Evolutionary conservation across 768 basidiomycete genomes (phyloP), one percentile per base, ranked within the genome.

Genomic region (Gloeopeniophorella convolvens): DNA sequence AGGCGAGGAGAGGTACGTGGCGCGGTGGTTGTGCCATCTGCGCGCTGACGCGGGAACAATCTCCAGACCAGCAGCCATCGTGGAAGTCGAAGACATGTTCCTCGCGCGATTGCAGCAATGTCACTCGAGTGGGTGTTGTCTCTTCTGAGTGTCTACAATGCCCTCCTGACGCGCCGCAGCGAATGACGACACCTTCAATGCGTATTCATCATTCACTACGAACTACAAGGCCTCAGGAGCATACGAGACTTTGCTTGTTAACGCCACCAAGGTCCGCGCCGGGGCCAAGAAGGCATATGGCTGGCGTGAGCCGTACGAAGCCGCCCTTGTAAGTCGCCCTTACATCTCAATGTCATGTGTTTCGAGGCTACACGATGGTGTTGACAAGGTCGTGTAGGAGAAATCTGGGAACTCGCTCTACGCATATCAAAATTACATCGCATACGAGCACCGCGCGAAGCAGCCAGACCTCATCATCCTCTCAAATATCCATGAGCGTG

Each of bases 141-240:
- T 23, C 27, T 18, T 36, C 5, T 15, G 0, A n/a, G 13, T 18
- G n/a, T n/a, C n/a, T 57, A n/a, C 44, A 42, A 16, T 9, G 6
- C 8, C 23, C 28, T 32, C 12, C 36, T 46, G 39, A 42, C 16
- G 20, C 11, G 5, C 11, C 26, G n/a, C 59, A 93, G 90, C 79
- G 51, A 75, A 83, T 48, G 89, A 90, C 33, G 79, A 86, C 12
- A 94, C 92, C 0, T 83, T 83, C 48, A 83, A 89, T 59, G 73
- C 79, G 2, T 98, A 95, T 64, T 96, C 94, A 0, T 77, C 83
- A 0, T 96, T 97, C 68, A 89, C 90, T 13, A 89, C 91, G 1
- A 77, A 78, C 47, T 76, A 86, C 65, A 79, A 82, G 59, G 78
- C 85, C 12, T 71, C 82, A 0, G 68, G 75, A n/a, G 76, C 84